phyloP scores from a whole-genome alignment of 2,329 filamentous ascomycete species.

The Alternaria viburni region DNA sequence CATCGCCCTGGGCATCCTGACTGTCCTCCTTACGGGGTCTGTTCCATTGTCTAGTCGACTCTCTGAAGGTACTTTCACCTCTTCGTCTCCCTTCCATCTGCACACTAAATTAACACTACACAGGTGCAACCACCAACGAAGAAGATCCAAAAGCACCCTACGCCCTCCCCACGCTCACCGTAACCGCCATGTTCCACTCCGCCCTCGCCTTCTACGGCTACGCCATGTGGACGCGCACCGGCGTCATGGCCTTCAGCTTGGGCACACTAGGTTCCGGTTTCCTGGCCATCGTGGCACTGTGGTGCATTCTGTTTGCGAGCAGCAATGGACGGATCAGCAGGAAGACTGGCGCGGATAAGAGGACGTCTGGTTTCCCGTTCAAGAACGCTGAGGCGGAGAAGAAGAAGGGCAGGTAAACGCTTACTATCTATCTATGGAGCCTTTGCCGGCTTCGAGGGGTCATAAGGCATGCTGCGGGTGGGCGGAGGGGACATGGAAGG shows the following conservation, averaged over 20 bases:
- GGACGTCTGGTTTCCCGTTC: conserved; percentile 71
- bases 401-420: conserved; percentile 50
- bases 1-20: conserved; percentile 67
- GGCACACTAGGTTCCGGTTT: conserved; percentile 64
- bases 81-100: neutral
- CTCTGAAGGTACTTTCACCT: conserved; percentile 32
- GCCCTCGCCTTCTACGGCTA: conserved; percentile 65
- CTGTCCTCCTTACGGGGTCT: conserved; percentile 72
- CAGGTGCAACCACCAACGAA: conserved; percentile 45
- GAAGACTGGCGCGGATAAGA: conserved; percentile 71
- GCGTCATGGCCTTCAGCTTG: conserved; percentile 65
- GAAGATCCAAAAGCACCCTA: conserved; percentile 50
- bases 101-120: neutral
- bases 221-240: conserved; percentile 64
- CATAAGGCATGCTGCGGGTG: neutral
- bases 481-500: neutral
- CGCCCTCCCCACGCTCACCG: conserved; percentile 68
- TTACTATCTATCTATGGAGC: neutral
- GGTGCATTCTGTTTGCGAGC: conserved; percentile 67
- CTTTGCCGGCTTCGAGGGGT: neutral
- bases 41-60: conserved; percentile 67
- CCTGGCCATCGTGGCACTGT: conserved; percentile 68
- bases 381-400: conserved; percentile 63
- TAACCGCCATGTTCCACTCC: conserved; percentile 72
- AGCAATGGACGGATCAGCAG: conserved; percentile 64